A percentile compares a stretch with the other conserved stretches of the same genome.
Conservation (phyloP, 176 grass and related monocot genomes). For the Aegilops umbellulata region DNA sequence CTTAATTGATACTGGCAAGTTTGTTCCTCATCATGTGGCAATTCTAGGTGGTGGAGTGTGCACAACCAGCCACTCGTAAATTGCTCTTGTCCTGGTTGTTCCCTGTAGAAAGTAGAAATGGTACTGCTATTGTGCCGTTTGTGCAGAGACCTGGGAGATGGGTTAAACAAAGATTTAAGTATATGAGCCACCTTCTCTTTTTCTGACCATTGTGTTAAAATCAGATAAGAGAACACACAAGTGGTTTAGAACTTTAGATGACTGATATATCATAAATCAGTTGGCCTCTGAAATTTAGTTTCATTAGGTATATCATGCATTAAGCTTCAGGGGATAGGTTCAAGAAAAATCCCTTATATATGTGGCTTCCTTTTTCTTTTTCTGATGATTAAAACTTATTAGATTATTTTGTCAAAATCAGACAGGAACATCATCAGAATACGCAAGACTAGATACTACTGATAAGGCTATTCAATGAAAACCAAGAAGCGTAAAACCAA, state of each 20-base stretch:
- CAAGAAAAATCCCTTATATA: background rate
- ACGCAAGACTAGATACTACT: constrained; percentile 31
- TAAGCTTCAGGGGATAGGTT: background rate
- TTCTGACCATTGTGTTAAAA: constrained; percentile 24
- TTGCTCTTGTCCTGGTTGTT: constrained; percentile 1
- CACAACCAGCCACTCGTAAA: constrained; percentile 7
- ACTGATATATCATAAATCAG: background rate
- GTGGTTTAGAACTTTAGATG: constrained; percentile 3
- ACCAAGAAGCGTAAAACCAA: too few species aligned
- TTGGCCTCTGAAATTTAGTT: constrained; percentile 16
- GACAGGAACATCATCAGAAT: constrained; percentile 17
- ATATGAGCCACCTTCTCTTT: background rate
- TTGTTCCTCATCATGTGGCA: constrained; percentile 1
- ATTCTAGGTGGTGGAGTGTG: constrained; percentile 18
- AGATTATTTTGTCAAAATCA: constrained; percentile 36
- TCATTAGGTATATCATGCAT: background rate
- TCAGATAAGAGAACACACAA: constrained; percentile 22
- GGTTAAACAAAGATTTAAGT: background rate
- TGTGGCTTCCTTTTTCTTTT: background rate
- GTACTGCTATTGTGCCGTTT: background rate
- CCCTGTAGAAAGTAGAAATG: constrained; percentile 4
- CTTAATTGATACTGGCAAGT: background rate
- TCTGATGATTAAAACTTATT: background rate
- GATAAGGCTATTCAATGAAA: constrained; percentile 58
- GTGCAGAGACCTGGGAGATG: background rate